Conservation (phyloP, 805 yeast genomes). For the Lachancea thermotolerans region DNA sequence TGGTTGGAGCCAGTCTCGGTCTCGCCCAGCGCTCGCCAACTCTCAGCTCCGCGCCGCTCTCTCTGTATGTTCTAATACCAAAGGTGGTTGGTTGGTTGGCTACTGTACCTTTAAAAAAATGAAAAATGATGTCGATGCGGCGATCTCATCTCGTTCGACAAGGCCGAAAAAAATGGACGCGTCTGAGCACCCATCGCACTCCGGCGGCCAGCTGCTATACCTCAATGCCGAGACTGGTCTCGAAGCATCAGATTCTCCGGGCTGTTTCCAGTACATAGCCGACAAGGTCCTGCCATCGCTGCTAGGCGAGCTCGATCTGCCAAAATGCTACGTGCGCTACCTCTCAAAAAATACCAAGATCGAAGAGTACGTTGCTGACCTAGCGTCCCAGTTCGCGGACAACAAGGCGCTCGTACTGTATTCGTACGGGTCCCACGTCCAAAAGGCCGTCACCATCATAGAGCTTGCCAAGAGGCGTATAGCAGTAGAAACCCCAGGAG, state of each 20-base stretch:
- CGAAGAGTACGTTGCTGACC: conserved; percentile 14
- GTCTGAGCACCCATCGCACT: too few species aligned
- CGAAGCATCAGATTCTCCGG: conserved; percentile 10
- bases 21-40: too few species aligned
- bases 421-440: conserved; percentile 26
- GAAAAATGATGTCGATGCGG: background rate
- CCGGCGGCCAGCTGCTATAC: background rate
- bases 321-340: conserved; percentile 3
- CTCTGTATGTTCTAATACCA: too few species aligned
- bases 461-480: conserved; percentile 19
- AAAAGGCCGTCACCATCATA: conserved; percentile 20
- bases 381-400: conserved; percentile 2
- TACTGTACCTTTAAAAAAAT: too few species aligned
- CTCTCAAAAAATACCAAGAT: conserved; percentile 22
- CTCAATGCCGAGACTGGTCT: conserved; percentile 8
- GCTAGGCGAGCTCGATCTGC: conserved; percentile 3
- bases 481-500: background rate
- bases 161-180: too few species aligned
- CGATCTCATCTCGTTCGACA: background rate
- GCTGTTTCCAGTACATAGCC: conserved; percentile 14
- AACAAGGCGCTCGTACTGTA: conserved; percentile 8
- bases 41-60: too few species aligned
- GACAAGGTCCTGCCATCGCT: conserved; percentile 15
- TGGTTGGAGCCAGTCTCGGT: too few species aligned
- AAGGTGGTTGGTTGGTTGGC: too few species aligned